Percentiles rank a stretch among this genome's conserved stretches.
phyloP scores from a whole-genome alignment of 495 filamentous ascomycete genomes.

The Penicillium robsamsonii region DNA sequence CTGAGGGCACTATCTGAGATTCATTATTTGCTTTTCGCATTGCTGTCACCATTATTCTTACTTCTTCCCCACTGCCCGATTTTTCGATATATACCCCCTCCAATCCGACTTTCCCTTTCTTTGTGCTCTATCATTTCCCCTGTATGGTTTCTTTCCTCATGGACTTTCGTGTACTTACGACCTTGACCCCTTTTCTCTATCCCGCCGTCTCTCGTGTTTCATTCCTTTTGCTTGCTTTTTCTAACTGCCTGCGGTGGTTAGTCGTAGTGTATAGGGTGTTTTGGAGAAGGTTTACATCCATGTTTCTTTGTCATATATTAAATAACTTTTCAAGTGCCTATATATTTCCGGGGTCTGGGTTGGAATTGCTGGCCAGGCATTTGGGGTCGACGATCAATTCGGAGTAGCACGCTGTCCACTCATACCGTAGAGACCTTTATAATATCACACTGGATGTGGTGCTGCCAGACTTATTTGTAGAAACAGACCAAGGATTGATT shows the following conservation, averaged over 20 bases:
- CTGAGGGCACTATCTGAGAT: neutral
- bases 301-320: constrained; percentile 6
- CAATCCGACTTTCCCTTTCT: constrained; percentile 17
- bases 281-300: constrained; percentile 2
- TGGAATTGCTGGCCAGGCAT: neutral
- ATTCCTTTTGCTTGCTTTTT: constrained; percentile 15
- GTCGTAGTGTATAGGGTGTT: constrained; percentile 13
- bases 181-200: constrained; percentile 11
- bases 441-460: neutral
- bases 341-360: constrained; percentile 4
- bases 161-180: constrained; percentile 26
- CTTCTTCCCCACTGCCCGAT: constrained; percentile 1
- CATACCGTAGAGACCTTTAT: neutral
- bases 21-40: neutral
- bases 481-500: constrained; percentile 16
- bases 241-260: neutral
- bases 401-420: neutral
- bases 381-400: neutral
- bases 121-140: constrained; percentile 7
- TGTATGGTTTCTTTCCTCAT: constrained; percentile 20
- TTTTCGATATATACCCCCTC: constrained; percentile 27
- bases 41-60: constrained; percentile 14
- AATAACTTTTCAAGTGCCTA: neutral
- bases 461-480: neutral
- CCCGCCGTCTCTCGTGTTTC: neutral